Evolutionary conservation across 2,329 filamentous ascomycete genomes (phyloP).

Genomic region (Furcasterigmium sp.): DNA sequence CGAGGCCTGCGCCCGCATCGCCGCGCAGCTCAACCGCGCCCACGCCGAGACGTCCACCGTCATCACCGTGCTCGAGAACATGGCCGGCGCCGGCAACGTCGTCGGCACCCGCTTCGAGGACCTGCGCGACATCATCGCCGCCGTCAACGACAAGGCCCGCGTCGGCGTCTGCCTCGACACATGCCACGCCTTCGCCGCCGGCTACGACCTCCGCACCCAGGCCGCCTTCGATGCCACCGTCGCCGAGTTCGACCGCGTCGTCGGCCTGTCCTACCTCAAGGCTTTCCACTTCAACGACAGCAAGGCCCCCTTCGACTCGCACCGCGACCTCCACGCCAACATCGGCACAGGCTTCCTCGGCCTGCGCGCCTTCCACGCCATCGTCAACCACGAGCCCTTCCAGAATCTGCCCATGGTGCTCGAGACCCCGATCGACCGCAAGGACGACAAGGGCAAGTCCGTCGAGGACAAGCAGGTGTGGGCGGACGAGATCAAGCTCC

Average conservation of each 20-base stretch:
- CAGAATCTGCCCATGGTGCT: slow-evolving; percentile 83
- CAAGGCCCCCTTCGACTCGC: slow-evolving; percentile 78
- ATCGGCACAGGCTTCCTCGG: slow-evolving; percentile 95
- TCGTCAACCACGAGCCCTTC: slow-evolving; percentile 79
- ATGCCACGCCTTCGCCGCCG: slow-evolving; percentile 91
- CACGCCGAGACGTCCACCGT: slow-evolving; percentile 73
- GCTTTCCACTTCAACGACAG: slow-evolving; percentile 94
- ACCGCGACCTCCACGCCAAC: slow-evolving; percentile 89
- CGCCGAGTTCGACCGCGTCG: slow-evolving; percentile 66
- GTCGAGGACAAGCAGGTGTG: slow-evolving; percentile 78
- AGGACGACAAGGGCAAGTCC: slow-evolving; percentile 58
- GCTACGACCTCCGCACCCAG: slow-evolving; percentile 80
- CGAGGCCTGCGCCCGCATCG: slow-evolving; percentile 73
- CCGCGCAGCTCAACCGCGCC: slow-evolving; percentile 74
- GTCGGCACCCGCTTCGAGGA: slow-evolving; percentile 85
- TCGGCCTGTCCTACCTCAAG: slow-evolving; percentile 74
- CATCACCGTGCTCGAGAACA: slow-evolving; percentile 86
- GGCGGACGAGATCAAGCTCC: slow-evolving; percentile 90
- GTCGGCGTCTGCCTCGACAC: slow-evolving; percentile 96
- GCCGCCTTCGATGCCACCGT: slow-evolving; percentile 70
- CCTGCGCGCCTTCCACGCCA: slow-evolving; percentile 80
- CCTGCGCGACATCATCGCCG: slow-evolving; percentile 74
- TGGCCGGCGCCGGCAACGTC: slow-evolving; percentile 86
- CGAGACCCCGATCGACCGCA: slow-evolving; percentile 86
- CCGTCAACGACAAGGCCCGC: slow-evolving; percentile 73